A percentile compares a stretch with the other conserved stretches of the same genome.
phyloP scores from a whole-genome alignment of 257 asterid species.

The Nicotiana undulata region DNA sequence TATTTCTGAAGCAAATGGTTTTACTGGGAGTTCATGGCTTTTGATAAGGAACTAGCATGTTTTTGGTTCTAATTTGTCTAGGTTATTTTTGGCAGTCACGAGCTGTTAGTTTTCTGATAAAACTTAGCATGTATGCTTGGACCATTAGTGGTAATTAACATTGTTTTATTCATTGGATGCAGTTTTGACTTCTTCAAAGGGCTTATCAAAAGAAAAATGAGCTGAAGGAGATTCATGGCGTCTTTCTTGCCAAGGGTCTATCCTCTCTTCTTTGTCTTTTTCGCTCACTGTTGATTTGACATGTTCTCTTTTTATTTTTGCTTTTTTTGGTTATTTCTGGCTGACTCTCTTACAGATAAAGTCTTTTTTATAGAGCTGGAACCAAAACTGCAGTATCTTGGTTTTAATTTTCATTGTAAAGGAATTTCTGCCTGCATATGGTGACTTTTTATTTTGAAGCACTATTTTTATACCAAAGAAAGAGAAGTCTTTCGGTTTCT shows the following conservation, averaged over 20 bases:
- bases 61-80: neutral
- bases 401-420: no score
- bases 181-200: constrained; percentile 88
- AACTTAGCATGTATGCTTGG: neutral
- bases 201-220: constrained; percentile 57
- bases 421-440: neutral
- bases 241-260: no score
- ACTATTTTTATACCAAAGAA: neutral
- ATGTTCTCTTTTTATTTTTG: no score
- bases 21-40: neutral
- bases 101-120: neutral
- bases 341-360: no score
- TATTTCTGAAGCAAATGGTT: neutral
- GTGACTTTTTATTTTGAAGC: neutral
- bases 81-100: neutral
- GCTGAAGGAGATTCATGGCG: constrained; percentile 17
- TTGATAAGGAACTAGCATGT: neutral
- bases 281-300: no score
- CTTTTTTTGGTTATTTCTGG: no score
- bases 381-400: no score
- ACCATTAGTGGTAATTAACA: neutral
- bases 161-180: constrained; percentile 32
- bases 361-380: no score
- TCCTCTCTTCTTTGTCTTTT: no score
- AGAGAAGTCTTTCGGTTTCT: neutral